Percentiles rank a stretch among this genome's conserved stretches.
Evolutionary conservation across 2,329 filamentous ascomycete species (phyloP).

Genomic region (Botryotinia convoluta): DNA sequence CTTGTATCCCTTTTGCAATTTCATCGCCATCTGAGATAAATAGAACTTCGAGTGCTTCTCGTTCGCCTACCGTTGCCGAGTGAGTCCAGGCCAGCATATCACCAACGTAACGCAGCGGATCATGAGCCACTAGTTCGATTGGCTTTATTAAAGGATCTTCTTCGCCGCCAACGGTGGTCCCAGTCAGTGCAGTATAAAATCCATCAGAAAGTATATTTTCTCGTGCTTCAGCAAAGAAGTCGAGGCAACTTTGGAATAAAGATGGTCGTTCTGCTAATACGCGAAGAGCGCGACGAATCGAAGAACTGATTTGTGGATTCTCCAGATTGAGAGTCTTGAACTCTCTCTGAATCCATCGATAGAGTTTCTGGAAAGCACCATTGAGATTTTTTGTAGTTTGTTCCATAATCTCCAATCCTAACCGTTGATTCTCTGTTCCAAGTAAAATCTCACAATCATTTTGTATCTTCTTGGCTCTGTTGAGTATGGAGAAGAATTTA

Average conservation of each 20-base stretch:
- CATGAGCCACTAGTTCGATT: slow-evolving; percentile 90
- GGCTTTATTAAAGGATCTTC: slow-evolving; percentile 70
- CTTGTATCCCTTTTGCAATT: slow-evolving; percentile 76
- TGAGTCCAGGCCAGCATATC: slow-evolving; percentile 99
- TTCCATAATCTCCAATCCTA: slow-evolving; percentile 89
- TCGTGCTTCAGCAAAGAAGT: slow-evolving; percentile 87
- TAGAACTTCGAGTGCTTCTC: slow-evolving; percentile 84
- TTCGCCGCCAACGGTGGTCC: slow-evolving; percentile 56
- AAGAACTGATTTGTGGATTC: slow-evolving; percentile 84
- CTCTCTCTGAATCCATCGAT: slow-evolving; percentile 90
- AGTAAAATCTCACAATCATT: slow-evolving; percentile 86
- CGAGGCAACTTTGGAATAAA: slow-evolving; percentile 88
- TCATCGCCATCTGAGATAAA: slow-evolving; percentile 91
- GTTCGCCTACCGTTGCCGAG: slow-evolving; percentile 88
- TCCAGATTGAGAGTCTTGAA: slow-evolving; percentile 92
- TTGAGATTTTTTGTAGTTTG: slow-evolving; percentile 84
- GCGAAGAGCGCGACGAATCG: slow-evolving; percentile 78
- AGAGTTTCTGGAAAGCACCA: slow-evolving; percentile 89
- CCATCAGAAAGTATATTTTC: slow-evolving; percentile 84
- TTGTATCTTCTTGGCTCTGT: slow-evolving; percentile 80
- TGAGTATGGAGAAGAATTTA: slow-evolving; percentile 74
- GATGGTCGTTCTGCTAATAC: slow-evolving; percentile 86
- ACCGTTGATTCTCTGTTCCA: slow-evolving; percentile 82
- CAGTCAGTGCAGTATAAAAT: slow-evolving; percentile 85
- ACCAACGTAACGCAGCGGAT: slow-evolving; percentile 85